Evolutionary conservation across 306 rosid species (phyloP), one percentile per base, ranked within the genome.

Genomic region (Hippophae rhamnoides): DNA sequence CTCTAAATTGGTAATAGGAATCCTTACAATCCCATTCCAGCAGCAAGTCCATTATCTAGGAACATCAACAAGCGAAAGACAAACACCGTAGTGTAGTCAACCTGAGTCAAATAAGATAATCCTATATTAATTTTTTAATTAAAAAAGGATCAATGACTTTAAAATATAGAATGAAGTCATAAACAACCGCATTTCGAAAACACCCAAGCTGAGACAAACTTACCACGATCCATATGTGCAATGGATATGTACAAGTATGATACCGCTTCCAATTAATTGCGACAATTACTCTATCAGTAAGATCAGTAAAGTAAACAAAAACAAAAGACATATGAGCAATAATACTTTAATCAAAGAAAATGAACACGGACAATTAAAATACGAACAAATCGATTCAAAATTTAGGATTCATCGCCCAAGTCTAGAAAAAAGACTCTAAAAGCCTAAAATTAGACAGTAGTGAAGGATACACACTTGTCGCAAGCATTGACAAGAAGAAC

Each of bases 21-120:
- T 69, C 63, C 99, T 88, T 88, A 92, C 99, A 92, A 86, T 46
- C 99, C 99, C 99, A 92, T 92, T 82, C 99, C 99, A 3, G 90
- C 79, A 38, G 97, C 89, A 65, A 92, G 81, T 31, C 99, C 99
- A 79, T 92, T 88, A 73, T 92, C 99, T 13, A 92, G 86, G 69
- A 88, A 92, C 99, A 92, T 92, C 86, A 92, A 62, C 56, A 88
- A 79, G 59, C 99, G 94, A 69, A 92, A 92, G 76, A 84, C 81
- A 74, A 92, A 92, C 71, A 92, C 99, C 41, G 82, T 48, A 52
- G 95, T 78, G 70, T 92, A 92, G 67, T 92, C 99, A 76, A 92
- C 99, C 99, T 92, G 78, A 56, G 63, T 40, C 60, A 72, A 38
- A 7, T 9, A 48, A 41, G n/a, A 13, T 18, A 50, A 61, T 3